A percentile compares a stretch with the other conserved stretches of the same genome.
Evolutionary conservation across 805 yeast genomes (phyloP).

Genomic region (Metschnikowia koreensis): DNA sequence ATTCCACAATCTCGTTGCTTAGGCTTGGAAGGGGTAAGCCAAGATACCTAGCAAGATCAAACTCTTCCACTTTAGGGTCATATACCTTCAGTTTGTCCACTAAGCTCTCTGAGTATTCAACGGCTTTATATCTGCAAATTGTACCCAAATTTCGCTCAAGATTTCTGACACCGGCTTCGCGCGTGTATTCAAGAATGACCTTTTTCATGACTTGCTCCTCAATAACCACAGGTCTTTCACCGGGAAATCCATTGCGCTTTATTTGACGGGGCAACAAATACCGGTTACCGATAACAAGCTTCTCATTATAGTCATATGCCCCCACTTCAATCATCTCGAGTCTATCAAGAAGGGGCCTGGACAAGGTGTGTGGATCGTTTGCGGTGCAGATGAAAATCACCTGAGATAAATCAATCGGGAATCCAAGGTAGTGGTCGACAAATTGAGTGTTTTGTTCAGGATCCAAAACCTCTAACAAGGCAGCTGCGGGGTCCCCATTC

Average conservation of each 20-base stretch:
- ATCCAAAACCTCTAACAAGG: conserved; percentile 80
- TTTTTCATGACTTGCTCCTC: conserved; percentile 55
- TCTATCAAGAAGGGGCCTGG: conserved; percentile 77
- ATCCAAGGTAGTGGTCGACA: conserved; percentile 80
- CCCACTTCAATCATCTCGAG: conserved; percentile 77
- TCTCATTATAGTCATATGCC: conserved; percentile 80
- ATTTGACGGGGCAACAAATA: conserved; percentile 77
- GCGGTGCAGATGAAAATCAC: conserved; percentile 85
- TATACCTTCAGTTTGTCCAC: conserved; percentile 24
- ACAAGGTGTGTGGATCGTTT: conserved; percentile 66
- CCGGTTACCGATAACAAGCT: conserved; percentile 64
- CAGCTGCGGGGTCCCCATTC: conserved; percentile 89
- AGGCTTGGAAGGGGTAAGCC: conserved; percentile 57
- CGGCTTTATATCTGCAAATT: conserved; percentile 79
- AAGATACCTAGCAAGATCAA: conserved; percentile 64
- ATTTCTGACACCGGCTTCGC: conserved; percentile 84
- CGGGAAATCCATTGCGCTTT: conserved; percentile 60
- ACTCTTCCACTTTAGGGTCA: conserved; percentile 41
- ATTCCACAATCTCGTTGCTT: conserved; percentile 32
- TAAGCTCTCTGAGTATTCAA: conserved; percentile 50
- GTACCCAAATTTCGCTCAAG: conserved; percentile 74
- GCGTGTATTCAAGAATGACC: conserved; percentile 66
- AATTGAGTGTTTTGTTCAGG: conserved; percentile 83
- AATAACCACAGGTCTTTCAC: conserved; percentile 40
- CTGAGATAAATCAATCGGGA: conserved; percentile 81